Evolutionary conservation across 1,139 yeast genomes (phyloP).

Genomic region (Pichia terricola): DNA sequence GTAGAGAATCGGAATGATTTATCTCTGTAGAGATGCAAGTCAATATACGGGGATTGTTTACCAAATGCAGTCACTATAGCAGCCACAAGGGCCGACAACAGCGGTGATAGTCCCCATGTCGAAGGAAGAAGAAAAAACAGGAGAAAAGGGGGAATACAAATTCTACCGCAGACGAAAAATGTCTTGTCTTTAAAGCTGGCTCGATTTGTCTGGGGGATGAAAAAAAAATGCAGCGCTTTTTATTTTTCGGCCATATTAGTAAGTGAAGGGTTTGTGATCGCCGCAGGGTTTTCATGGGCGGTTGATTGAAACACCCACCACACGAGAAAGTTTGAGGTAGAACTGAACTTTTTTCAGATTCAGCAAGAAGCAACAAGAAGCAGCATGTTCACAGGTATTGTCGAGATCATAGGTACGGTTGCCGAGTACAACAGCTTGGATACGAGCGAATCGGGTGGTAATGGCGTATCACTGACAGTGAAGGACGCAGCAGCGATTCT

Average conservation of each 20-base stretch:
- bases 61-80: conserved; percentile 1
- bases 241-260: too few relatives aligned
- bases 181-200: too few relatives aligned
- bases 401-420: conserved; percentile 72
- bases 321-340: too few relatives aligned
- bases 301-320: background rate
- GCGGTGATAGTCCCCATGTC: conserved; percentile 8
- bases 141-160: background rate
- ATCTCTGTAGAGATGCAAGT: conserved; percentile 10
- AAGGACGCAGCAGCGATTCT: conserved; percentile 55
- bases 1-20: too few relatives aligned
- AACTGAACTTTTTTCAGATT: too few relatives aligned
- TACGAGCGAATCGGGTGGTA: conserved; percentile 53
- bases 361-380: too few relatives aligned
- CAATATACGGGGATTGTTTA: conserved; percentile 10
- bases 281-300: background rate
- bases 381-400: conserved; percentile 87
- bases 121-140: background rate
- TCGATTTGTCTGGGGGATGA: too few relatives aligned
- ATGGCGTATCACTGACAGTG: conserved; percentile 67
- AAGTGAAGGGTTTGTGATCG: too few relatives aligned
- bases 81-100: background rate
- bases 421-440: conserved; percentile 42
- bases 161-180: too few relatives aligned
- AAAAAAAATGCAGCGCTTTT: too few relatives aligned